Percentiles rank a stretch among this genome's conserved stretches.
phyloP scores from a whole-genome alignment of 2,329 filamentous ascomycete genomes.

The Apiospora koreana region DNA sequence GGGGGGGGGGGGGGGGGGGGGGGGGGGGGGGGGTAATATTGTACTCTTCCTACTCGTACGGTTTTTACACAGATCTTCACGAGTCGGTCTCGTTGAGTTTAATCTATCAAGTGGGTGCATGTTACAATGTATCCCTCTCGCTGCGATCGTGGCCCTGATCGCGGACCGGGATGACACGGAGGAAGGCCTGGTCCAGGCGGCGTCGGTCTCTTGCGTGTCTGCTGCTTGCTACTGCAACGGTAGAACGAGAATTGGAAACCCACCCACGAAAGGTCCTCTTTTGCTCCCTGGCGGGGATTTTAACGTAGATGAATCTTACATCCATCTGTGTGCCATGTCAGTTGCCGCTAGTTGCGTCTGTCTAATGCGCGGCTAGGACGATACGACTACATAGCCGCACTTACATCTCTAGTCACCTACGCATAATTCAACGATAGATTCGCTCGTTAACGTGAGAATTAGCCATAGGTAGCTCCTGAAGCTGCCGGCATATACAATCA shows the following conservation, averaged over 20 bases:
- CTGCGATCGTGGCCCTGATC: conserved; percentile 4
- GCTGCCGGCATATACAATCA: neutral
- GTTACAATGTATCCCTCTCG: neutral
- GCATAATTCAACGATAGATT: neutral
- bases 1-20: neutral
- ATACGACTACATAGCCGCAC: conserved; percentile 14
- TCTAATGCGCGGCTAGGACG: conserved; percentile 13
- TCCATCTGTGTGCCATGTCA: conserved; percentile 9
- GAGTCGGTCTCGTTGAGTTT: conserved; percentile 5
- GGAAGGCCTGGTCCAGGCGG: neutral
- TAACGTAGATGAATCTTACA: conserved; percentile 11
- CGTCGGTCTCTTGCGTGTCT: neutral
- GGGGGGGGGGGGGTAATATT: neutral
- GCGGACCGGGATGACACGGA: conserved; percentile 5
- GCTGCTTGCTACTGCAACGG: neutral
- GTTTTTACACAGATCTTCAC: conserved; percentile 1
- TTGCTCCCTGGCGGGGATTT: conserved; percentile 7
- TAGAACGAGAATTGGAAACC: neutral
- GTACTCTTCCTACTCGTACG: neutral
- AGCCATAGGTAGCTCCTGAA: neutral
- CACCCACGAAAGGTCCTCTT: conserved; percentile 7
- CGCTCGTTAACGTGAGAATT: neutral
- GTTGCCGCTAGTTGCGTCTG: conserved; percentile 10
- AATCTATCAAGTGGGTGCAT: neutral
- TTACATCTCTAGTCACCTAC: conserved; percentile 8